These are phyloP conservation scores for Exserohilum rostratum DNA, from an alignment of 2,329 filamentous ascomycete genomes.

Conservation along the genomic window DNA sequence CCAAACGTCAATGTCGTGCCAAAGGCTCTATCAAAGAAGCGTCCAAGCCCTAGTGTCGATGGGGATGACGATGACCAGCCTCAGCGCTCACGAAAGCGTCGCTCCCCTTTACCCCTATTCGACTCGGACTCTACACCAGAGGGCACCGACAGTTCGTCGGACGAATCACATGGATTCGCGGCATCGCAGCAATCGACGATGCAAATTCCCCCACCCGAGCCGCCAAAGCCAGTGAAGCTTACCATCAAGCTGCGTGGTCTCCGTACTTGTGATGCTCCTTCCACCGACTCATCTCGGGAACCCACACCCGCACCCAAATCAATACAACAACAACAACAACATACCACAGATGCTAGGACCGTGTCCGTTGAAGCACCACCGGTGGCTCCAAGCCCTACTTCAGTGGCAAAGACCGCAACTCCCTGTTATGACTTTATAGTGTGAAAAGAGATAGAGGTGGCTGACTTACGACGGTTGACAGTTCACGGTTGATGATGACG, in stretches of 20 bases:
- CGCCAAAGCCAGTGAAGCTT: slow-evolving; percentile 36
- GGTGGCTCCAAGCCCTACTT: neutral
- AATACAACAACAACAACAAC: neutral
- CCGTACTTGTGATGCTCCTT: slow-evolving; percentile 32
- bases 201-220: slow-evolving; percentile 25
- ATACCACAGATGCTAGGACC: neutral
- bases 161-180: slow-evolving; percentile 40
- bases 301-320: slow-evolving; percentile 4
- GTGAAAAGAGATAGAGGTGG: slow-evolving; percentile 7
- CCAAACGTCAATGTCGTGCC: slow-evolving; percentile 53
- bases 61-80: slow-evolving; percentile 57
- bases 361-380: neutral
- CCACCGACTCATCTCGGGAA: slow-evolving; percentile 24
- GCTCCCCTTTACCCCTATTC: slow-evolving; percentile 54
- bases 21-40: slow-evolving; percentile 47
- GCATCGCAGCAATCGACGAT: slow-evolving; percentile 34
- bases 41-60: slow-evolving; percentile 59
- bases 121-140: slow-evolving; percentile 50
- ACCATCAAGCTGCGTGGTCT: slow-evolving; percentile 43
- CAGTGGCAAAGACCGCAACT: slow-evolving; percentile 11
- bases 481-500: slow-evolving; percentile 16
- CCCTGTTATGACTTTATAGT: slow-evolving; percentile 10
- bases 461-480: slow-evolving; percentile 20
- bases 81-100: slow-evolving; percentile 60
- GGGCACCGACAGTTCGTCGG: slow-evolving; percentile 44